These are phyloP conservation scores for Apiospora pterosperma DNA, from an alignment of 2,329 filamentous ascomycete genomes.

Conservation along the genomic window DNA sequence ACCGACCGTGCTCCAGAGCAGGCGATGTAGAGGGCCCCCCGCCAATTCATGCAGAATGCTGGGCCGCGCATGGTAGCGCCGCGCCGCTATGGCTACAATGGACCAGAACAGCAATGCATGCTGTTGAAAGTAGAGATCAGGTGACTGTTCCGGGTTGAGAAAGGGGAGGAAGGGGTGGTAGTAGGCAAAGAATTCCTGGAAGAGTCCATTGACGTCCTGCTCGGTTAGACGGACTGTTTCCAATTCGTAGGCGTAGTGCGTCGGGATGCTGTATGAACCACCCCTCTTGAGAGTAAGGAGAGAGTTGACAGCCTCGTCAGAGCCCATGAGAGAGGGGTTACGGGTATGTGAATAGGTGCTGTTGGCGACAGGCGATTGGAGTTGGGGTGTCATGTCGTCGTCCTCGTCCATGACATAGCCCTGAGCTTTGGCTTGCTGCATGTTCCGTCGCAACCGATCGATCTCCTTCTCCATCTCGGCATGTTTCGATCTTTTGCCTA, in stretches of 20 bases:
- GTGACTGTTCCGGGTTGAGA: conserved; percentile 61
- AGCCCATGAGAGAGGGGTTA: conserved; percentile 63
- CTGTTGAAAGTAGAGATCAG: conserved; percentile 73
- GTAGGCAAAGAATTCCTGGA: conserved; percentile 69
- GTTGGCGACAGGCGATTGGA: conserved; percentile 58
- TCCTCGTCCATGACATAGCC: conserved; percentile 54
- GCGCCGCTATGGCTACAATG: conserved; percentile 70
- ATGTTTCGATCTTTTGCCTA: conserved; percentile 78
- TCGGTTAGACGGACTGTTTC: conserved; percentile 63
- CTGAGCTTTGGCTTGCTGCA: conserved; percentile 57
- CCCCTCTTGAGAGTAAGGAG: conserved; percentile 64
- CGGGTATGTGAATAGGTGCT: conserved; percentile 57
- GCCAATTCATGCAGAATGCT: conserved; percentile 65
- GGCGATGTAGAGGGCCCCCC: conserved; percentile 60
- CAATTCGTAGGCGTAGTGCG: conserved; percentile 57
- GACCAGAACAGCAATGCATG: conserved; percentile 84
- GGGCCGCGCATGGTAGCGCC: conserved; percentile 63
- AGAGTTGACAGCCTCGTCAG: conserved; percentile 66
- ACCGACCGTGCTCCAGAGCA: conserved; percentile 74
- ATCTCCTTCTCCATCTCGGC: conserved; percentile 86
- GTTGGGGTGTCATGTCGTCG: conserved; percentile 44
- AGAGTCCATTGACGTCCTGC: conserved; percentile 61
- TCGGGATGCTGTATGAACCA: conserved; percentile 55
- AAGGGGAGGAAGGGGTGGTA: conserved; percentile 80
- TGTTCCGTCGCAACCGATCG: conserved; percentile 60